Base-by-base conservation (phyloP, 2,329 filamentous ascomycete species). In the Diaporthe ilicicola region DNA sequence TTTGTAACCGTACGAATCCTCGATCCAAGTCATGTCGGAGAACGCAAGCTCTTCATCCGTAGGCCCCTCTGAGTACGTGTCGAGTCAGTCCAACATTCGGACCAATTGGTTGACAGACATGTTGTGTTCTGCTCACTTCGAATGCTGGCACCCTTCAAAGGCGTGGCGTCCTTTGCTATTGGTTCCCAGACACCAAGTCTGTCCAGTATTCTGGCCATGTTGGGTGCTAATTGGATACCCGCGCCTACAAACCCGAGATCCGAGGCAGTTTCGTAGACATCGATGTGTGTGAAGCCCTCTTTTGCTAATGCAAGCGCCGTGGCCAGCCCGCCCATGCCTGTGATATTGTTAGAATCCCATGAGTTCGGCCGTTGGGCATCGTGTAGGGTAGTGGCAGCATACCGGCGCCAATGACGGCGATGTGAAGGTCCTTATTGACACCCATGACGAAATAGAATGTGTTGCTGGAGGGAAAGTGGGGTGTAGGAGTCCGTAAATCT, bases 181-280 rank as follows among this genome's bases (percentile, higher is more conserved):
- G 71, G 71, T 4, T 56, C 51, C 71, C 71, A 72, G 4, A 72
- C 71, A 1, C 71, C 71, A 13, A 72, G 71, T 12, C 71, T 56
- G 42, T 94, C 91, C 13, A 96, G 85, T 10, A 96, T 92, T 3
- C 92, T 88, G 3, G 91, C 90, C 87, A 95, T 92, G 74, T 96
- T 97, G 0, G 93, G 93, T 0, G 93, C 92, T 70, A 95, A 85
- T 79, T 97, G 94, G 74, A 96, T 95, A 7, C 94, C 94, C 1
- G 94, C 94, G 24, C 94, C 94, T 1, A 95, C 93, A 76, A 95
- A 95, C 8, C 93, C 93, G 4, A 95, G 86, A 74, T 90, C 88
- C 4, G 91, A 88, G 0, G 93, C 93, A 39, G 86, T 88, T 79
- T 95, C 93, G 78, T 90, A 95, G 67, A 95, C 89, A 69, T 91